Evolutionary conservation across 306 rosid genomes (phyloP), one percentile per base, ranked within the genome.

Genomic region (Macrotyloma uniflorum): DNA sequence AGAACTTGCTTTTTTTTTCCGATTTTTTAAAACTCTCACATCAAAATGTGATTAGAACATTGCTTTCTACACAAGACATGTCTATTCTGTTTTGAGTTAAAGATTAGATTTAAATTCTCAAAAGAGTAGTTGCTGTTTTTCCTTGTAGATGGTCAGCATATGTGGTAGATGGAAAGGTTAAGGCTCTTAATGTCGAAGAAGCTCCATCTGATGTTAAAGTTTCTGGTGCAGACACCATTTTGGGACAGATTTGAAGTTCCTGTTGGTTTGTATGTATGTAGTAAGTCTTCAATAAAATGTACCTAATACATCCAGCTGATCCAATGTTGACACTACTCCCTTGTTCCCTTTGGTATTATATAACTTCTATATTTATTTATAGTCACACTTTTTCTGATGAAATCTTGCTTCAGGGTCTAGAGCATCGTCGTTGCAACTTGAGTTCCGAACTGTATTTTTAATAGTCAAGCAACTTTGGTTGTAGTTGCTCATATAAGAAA

Each of bases 131-230:
- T 47, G 42, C 22, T 45, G 23, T 77, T 79, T 77, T 79, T 36
- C 79, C 5, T 6, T 89, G 84, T 75, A 95, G 98, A 86, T 95
- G 98, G 98, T 95, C 98, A 6, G 98, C 98, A 14, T 95, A 84
- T 57, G 96, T 95, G 67, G 95, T 87, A 14, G 98, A 92, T 73
- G 98, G 98, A 59, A 89, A 82, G 77, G 83, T 95, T 26, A 91
- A 88, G 85, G 75, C 78, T 80, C 85, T 92, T 28, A 95, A 95
- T 71, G 79, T 92, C n/a, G 98, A 92, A 94, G 92, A 91, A 87
- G 92, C 82, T 83, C 98, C 98, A 51, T 92, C 98, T 51, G 98
- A 95, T 82, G 89, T 92, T 83, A 95, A 95, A 85, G 98, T 90
- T 82, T 90, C 98, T 69, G 93, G 91, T 3, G 98, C 87, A 14